Evolutionary conservation across 2,329 filamentous ascomycete species (phyloP), one percentile per base, ranked within the genome.

Genomic region (Sarocladiaceae sp.): DNA sequence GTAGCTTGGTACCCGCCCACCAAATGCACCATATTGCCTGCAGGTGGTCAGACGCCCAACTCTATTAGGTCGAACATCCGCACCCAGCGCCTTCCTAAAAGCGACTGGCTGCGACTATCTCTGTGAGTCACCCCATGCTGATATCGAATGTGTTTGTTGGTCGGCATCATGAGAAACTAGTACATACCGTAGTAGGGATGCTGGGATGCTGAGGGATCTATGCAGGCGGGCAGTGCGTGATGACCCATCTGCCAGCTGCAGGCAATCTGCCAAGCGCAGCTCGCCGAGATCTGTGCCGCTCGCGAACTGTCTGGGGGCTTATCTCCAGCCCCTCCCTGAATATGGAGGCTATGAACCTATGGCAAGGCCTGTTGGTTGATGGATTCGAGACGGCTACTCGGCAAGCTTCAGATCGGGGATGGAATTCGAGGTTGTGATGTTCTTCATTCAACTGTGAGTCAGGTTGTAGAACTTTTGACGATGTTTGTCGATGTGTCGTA

Each of bases 41-140:
- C 37, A 44, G 3, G 40, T 44, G 40, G 40, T 44, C 40, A 44
- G 40, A 26, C 40, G 22, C 40, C n/a, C n/a, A n/a, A n/a, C n/a
- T n/a, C n/a, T n/a, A n/a, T n/a, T n/a, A n/a, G n/a, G n/a, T n/a
- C n/a, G n/a, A n/a, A n/a, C n/a, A n/a, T n/a, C n/a, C n/a, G n/a
- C n/a, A 23, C 13, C n/a, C 15, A 26, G 7, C 3, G 40, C 40
- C 40, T 44, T 44, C 40, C 40, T 44, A 44, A 44, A 44, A 44
- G 40, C 23, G 40, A 44, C 17, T 44, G 40, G 23, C 8, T 15
- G 37, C 37, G n/a, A 3, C 18, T 26, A 28, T 44, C 22, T 6
- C 15, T 23, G 23, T 44, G 40, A 44, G 13, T 44, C 40, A 44
- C 40, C 40, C 37, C 22, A 13, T 22, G 5, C 22, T n/a, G n/a